Evolutionary conservation across 2,329 filamentous ascomycete genomes (phyloP), one percentile per base, ranked within the genome.

Genomic region (Apiospora rasikravindrae): DNA sequence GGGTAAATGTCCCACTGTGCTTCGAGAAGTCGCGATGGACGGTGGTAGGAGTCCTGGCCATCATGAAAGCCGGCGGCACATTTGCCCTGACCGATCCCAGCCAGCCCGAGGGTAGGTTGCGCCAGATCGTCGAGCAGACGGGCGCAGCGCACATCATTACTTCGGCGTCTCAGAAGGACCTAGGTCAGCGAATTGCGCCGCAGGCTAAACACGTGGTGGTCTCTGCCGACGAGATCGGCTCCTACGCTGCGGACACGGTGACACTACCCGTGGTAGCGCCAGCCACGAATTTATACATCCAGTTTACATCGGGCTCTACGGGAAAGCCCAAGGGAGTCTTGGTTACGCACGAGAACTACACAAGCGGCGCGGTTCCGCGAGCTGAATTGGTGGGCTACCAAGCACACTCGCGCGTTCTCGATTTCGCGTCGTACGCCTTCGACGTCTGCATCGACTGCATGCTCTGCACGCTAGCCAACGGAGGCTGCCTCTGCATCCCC

Each of bases 361-460:
- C 67, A 33, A 71, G 73, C 49, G 84, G 85, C 44, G 83, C 84
- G 7, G 73, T 84, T 22, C 84, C 84, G 1, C 81, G 85, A 49
- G 83, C 81, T 2, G 77, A 83, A 3, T 81, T 81, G 6, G 82
- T 87, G 33, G 82, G 84, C 26, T 86, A 86, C 89, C 73, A 86
- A 88, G 67, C 88, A 86, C 1, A 84, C 86, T 82, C 14, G 81
- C 84, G 0, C 4, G 70, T 72, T 3, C 66, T 73, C 33, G 70
- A 73, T 19, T 72, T 73, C 42, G 71, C 72, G 1, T 72, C 72
- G 0, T 73, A 70, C n/a, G 69, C 70, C 1, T 73, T 73, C 29
- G 72, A 73, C 51, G 72, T 72, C 4, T 67, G 70, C 26, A 69
- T 73, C 40, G 70, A 67, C 53, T 69, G 67, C 44, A 68, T 69